Evolutionary conservation across 1,284 basidiomycete genomes (phyloP).

Genomic region (Rhizoctonia solani): DNA sequence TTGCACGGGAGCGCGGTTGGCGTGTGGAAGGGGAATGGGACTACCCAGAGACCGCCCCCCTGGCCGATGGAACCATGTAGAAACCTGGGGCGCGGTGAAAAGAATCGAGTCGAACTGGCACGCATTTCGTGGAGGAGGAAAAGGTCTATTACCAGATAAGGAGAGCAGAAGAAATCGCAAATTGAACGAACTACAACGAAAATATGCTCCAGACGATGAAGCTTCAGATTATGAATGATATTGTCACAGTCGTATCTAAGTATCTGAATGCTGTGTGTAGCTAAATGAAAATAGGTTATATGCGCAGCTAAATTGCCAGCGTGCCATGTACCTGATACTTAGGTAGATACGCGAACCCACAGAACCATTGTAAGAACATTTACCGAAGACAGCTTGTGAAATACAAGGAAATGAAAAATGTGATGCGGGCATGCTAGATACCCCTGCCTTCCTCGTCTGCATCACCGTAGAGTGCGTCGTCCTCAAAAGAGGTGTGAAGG

Average conservation of each 20-base stretch:
- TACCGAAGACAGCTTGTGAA: neutral
- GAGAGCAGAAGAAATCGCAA: conserved; percentile 22
- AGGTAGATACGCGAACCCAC: too few species aligned
- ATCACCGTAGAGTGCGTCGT: conserved; percentile 29
- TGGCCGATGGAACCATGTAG: conserved; percentile 35
- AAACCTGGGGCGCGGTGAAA: conserved; percentile 63
- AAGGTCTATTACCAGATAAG: conserved; percentile 7
- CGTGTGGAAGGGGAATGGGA: conserved; percentile 56
- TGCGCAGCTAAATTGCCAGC: too few species aligned
- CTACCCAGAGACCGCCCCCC: conserved; percentile 44
- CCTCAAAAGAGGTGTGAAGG: too few species aligned
- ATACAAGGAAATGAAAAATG: neutral
- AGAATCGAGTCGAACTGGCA: conserved; percentile 69
- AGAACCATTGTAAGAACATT: too few species aligned
- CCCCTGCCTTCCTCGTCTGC: conserved; percentile 30
- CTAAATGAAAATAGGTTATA: neutral
- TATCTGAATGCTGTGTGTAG: neutral
- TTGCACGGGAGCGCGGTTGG: conserved; percentile 71
- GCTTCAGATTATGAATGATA: conserved; percentile 20
- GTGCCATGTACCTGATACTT: too few species aligned
- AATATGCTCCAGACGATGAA: conserved; percentile 20
- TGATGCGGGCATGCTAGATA: neutral
- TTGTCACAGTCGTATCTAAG: neutral
- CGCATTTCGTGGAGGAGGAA: conserved; percentile 48
- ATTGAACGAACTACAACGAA: conserved; percentile 14